Base-by-base conservation (phyloP, 331 rosid genomes). In the Acacia pycnantha region DNA sequence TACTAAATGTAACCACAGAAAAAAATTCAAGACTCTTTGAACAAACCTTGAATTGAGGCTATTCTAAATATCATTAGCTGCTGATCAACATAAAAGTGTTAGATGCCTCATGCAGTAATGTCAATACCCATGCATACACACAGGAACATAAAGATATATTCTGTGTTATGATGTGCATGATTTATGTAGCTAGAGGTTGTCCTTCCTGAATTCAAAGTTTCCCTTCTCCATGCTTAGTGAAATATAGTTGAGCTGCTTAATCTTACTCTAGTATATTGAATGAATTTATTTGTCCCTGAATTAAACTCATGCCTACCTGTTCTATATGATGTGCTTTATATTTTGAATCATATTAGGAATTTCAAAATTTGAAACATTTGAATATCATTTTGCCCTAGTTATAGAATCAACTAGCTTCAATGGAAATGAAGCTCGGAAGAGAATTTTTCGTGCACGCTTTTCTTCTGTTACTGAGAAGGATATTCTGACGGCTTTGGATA, bases 401-500 rank as follows among this genome's bases (percentile, higher is more conserved):
- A 89, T 95, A 73, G 89, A 95, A 54, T 93, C 94, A 77, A 87
- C 94, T 76, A 88, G 94, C 71, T 91, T 93, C 89, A 82, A 79
- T 43, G 77, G 78, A 76, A 89, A 83, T 75, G 97, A 90, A 59
- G 75, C 80, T 85, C 56, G 84, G 70, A 83, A 84, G 59, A 89
- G 84, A 67, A 83, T 89, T 24, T 90, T 88, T 83, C 98, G 98
- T 74, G 98, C 98, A 19, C 92, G 98, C 13, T 95, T 95, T 89
- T 95, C 98, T 77, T 84, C 98, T 80, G 96, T 95, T 77, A 89
- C 97, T 27, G 98, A 92, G 87, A 93, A 95, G 85, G 98, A 95
- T 79, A 91, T 95, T 81, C 74, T 90, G 87, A 90, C 83, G 89
- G 98, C 98, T 73, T 85, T 95, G 91, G 93, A 88, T 82, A 93